Conservation (phyloP, 1,139 yeast genomes). For the Geotrichum candidum region DNA sequence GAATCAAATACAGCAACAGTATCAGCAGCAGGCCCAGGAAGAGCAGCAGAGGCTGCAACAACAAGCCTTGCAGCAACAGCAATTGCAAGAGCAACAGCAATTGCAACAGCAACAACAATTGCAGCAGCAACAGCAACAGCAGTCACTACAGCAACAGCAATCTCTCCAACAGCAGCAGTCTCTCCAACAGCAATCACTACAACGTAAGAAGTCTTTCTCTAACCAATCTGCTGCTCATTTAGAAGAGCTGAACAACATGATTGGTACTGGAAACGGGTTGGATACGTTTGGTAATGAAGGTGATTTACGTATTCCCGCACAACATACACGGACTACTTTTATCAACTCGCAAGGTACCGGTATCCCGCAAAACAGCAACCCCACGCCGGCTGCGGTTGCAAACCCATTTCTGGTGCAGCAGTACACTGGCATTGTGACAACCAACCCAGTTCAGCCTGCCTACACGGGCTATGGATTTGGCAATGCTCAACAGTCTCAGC, state of each 20-base stretch:
- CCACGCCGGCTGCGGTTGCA: neutral
- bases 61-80: conserved; percentile 34
- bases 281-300: conserved; percentile 97
- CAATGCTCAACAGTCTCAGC: conserved; percentile 39
- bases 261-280: conserved; percentile 84
- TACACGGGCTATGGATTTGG: conserved; percentile 96
- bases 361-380: conserved; percentile 28
- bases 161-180: neutral
- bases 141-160: conserved; percentile 30
- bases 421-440: conserved; percentile 64
- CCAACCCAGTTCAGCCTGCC: conserved; percentile 52
- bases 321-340: conserved; percentile 78
- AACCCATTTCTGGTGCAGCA: conserved; percentile 68
- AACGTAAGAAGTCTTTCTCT: neutral
- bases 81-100: conserved; percentile 19
- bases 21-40: conserved; percentile 29
- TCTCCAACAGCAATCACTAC: conserved; percentile 2
- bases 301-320: conserved; percentile 82
- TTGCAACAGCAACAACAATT: conserved; percentile 28
- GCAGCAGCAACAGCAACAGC: conserved; percentile 31
- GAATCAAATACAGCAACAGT: conserved; percentile 31
- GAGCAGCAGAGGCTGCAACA: conserved; percentile 36
- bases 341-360: conserved; percentile 52
- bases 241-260: conserved; percentile 68
- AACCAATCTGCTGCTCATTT: conserved; percentile 37